Evolutionary conservation across 768 basidiomycete species (phyloP).

Genomic region (Sarcodon aspratus): DNA sequence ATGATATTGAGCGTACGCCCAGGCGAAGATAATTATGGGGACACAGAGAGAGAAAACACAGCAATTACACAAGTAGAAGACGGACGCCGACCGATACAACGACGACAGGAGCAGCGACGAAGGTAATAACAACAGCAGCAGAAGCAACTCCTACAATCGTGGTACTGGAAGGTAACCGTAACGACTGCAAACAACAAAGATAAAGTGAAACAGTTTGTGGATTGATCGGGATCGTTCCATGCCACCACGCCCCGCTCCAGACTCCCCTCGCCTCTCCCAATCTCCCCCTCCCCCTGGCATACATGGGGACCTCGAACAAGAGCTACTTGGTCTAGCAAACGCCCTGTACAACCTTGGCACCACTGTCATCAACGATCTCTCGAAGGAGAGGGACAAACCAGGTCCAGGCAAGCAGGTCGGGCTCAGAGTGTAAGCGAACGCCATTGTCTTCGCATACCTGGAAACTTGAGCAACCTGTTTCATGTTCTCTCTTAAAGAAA

Average conservation of each 20-base stretch:
- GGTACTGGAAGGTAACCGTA: too few relatives aligned
- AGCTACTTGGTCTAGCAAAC: conserved; percentile 66
- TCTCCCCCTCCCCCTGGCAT: conserved; percentile 57
- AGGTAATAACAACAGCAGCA: too few relatives aligned
- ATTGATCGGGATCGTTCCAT: too few relatives aligned
- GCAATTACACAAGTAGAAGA: too few relatives aligned
- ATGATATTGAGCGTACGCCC: not conserved
- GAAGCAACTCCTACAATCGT: too few relatives aligned
- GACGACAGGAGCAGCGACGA: too few relatives aligned
- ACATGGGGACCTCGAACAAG: conserved; percentile 69
- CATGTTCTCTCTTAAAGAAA: conserved; percentile 32
- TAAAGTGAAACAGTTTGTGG: too few relatives aligned
- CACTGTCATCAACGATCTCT: conserved; percentile 74
- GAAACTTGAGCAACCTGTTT: not conserved
- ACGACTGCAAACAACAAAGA: too few relatives aligned
- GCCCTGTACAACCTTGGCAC: conserved; percentile 74
- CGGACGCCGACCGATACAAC: too few relatives aligned
- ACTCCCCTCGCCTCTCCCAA: conserved; percentile 62
- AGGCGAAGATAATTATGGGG: too few relatives aligned
- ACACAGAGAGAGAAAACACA: too few relatives aligned
- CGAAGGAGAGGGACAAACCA: conserved; percentile 66
- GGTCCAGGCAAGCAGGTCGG: conserved; percentile 64
- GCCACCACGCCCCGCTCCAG: conserved; percentile 29
- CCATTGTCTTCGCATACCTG: not conserved
- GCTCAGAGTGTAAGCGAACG: conserved; percentile 47